Evolutionary conservation across 768 basidiomycete species (phyloP).

Genomic region (Tubosaeta brunneosetosa): DNA sequence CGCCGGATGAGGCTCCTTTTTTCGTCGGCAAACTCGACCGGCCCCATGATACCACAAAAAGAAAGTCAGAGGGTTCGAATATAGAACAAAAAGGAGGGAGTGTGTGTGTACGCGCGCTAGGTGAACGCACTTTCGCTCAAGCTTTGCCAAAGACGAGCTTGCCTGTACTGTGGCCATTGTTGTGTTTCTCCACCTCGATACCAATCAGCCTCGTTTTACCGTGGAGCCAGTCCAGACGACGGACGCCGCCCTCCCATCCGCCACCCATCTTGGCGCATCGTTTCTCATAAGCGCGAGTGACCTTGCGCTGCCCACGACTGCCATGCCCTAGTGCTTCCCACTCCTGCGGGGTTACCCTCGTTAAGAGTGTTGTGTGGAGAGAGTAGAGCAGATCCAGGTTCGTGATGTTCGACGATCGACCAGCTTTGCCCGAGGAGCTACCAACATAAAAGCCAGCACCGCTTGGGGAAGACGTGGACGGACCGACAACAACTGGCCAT

Average conservation of each 20-base stretch:
- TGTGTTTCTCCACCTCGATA: slow-evolving; percentile 51
- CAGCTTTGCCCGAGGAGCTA: slow-evolving; percentile 15
- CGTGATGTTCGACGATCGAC: slow-evolving; percentile 38
- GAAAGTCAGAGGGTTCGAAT: background rate
- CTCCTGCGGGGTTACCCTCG: slow-evolving; percentile 57
- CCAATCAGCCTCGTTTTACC: slow-evolving; percentile 57
- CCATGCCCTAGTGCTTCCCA: slow-evolving; percentile 58
- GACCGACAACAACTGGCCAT: slow-evolving; percentile 53
- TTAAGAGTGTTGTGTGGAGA: slow-evolving; percentile 50
- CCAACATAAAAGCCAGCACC: slow-evolving; percentile 27
- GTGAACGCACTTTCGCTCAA: slow-evolving; percentile 16
- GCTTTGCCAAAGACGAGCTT: slow-evolving; percentile 46
- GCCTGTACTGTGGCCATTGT: slow-evolving; percentile 36
- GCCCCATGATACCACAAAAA: slow-evolving; percentile 4
- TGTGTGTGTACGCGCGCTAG: slow-evolving; percentile 2
- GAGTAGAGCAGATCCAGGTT: slow-evolving; percentile 62
- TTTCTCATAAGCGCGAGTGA: slow-evolving; percentile 57
- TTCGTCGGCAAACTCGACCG: background rate
- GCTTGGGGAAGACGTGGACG: slow-evolving; percentile 27
- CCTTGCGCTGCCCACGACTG: slow-evolving; percentile 53
- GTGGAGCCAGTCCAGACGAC: slow-evolving; percentile 62
- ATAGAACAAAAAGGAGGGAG: background rate
- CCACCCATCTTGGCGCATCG: slow-evolving; percentile 60
- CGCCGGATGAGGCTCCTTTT: slow-evolving; percentile 6
- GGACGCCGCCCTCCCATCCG: slow-evolving; percentile 66